These are phyloP conservation scores for Dalbergia oliveri DNA, from an alignment of 306 rosid genomes.

Conservation along the genomic window DNA sequence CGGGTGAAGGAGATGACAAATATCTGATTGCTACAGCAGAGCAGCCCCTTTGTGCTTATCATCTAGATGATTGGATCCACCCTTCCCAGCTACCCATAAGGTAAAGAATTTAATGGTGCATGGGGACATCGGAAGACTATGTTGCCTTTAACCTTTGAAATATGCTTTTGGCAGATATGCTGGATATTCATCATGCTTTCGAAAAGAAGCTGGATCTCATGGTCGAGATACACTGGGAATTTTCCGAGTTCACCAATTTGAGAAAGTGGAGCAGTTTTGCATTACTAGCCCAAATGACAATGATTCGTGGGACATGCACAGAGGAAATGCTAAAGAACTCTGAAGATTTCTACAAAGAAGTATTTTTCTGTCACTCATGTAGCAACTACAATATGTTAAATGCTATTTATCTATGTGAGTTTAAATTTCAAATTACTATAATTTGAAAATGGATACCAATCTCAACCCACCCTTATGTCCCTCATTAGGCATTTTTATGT, in stretches of 20 bases:
- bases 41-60: constrained; percentile 94
- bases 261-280: constrained; percentile 96
- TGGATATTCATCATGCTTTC: constrained; percentile 95
- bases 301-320: constrained; percentile 93
- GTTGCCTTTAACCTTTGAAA: constrained; percentile 23
- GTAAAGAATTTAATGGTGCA: constrained; percentile 43
- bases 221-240: constrained; percentile 97
- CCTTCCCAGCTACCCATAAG: constrained; percentile 88
- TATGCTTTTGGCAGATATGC: constrained; percentile 69
- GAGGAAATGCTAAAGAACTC: constrained; percentile 97
- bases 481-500: not conserved
- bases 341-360: constrained; percentile 83
- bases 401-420: not conserved
- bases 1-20: constrained; percentile 98
- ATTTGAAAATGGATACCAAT: constrained; percentile 10
- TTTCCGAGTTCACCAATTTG: constrained; percentile 96
- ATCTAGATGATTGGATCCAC: constrained; percentile 94
- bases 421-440: constrained; percentile 8
- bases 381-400: constrained; percentile 20
- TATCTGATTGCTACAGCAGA: constrained; percentile 98
- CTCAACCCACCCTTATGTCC: not conserved
- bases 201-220: constrained; percentile 97
- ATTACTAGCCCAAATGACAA: constrained; percentile 80
- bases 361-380: constrained; percentile 32
- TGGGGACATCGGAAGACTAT: constrained; percentile 1